Evolutionary conservation across 768 basidiomycete species (phyloP), one percentile per base, ranked within the genome.

Genomic region (Leccinum longicurvipes): DNA sequence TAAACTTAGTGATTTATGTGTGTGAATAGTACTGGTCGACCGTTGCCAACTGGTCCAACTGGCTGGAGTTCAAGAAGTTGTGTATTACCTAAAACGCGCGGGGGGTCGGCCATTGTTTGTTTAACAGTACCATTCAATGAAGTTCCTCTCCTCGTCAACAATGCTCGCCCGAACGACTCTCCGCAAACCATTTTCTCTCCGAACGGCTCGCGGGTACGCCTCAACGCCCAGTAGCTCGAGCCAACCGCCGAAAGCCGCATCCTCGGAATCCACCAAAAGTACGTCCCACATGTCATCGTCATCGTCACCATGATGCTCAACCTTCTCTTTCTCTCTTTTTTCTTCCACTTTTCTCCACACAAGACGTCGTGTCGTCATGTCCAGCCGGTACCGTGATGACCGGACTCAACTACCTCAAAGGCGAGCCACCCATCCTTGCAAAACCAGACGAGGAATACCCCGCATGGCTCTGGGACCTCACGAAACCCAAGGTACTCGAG

Each of bases 341-440:
- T n/a, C n/a, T n/a, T 19, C 2, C 5, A 2, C 1, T 41, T 10
- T 41, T 41, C 39, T 21, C 25, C 10, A 25, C 17, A 17, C 15
- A 41, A 63, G 65, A 69, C 47, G 49, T 60, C 52, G 27, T 63
- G 52, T 92, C 91, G 4, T 85, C 86, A 28, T 93, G 91, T 69
- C 64, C 78, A 7, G 74, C 83, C 14, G 86, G 88, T 55, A 93
- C 91, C 8, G 74, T 89, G 5, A 69, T 97, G n/a, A 76, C 76
- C n/a, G 93, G 93, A 3, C 66, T 90, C 6, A 86, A 89, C 63
- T 93, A 91, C 64, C 77, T 93, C 51, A 96, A 96, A 70, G 86
- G 82, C 51, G 89, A 94, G 65, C 74, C 82, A 0, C 85, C 90
- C 6, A 83, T 95, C 0, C 69, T 91, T 23, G 90, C 94, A 2